Base-by-base conservation (phyloP, 768 basidiomycete species). In the Russula foetens region DNA sequence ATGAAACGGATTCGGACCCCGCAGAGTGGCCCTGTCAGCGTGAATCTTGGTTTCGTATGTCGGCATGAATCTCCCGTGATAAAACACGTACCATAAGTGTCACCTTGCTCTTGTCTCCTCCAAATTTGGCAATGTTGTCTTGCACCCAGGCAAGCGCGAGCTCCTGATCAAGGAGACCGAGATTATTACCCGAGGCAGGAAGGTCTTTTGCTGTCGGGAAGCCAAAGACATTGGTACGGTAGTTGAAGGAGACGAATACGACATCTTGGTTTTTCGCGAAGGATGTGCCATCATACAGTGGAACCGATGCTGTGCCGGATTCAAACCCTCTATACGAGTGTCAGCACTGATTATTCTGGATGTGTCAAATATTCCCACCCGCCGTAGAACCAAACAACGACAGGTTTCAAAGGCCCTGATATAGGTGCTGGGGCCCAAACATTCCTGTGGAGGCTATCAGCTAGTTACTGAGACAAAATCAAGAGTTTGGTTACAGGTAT, bases 101-200 rank as follows among this genome's bases (percentile, higher is more conserved):
- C 7, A 77, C 77, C 70, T 78, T 75, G 12, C n/a, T 66, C n/a
- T 73, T 74, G 62, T 80, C 81, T 15, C 84, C 85, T 12, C 86
- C 85, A 63, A 87, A 88, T 0, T 69, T 69, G 17, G 64, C 73
- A 46, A 87, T 84, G 64, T 88, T 81, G 24, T 75, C 69, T 64
- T 86, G 81, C 0, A 87, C 77, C 86, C 80, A 83, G 63, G 74
- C 63, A 11, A 81, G 67, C 1, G 79, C 81, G 7, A 68, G 52
- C 23, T 69, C 60, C 43, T 62, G 60, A 11, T 62, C 60, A 17
- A 62, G 56, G 29, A 50, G 23, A 9, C 57, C 57, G 17, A 50
- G 43, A 28, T 63, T 60, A 59, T 56, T 56, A 9, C 19, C 11
- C 5, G 48, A 33, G 26, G 43, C 12, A 14, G 48, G 44, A 44